Base-by-base conservation (phyloP, 2,329 filamentous ascomycete genomes). In the Aspergillus pseudoterreus region DNA sequence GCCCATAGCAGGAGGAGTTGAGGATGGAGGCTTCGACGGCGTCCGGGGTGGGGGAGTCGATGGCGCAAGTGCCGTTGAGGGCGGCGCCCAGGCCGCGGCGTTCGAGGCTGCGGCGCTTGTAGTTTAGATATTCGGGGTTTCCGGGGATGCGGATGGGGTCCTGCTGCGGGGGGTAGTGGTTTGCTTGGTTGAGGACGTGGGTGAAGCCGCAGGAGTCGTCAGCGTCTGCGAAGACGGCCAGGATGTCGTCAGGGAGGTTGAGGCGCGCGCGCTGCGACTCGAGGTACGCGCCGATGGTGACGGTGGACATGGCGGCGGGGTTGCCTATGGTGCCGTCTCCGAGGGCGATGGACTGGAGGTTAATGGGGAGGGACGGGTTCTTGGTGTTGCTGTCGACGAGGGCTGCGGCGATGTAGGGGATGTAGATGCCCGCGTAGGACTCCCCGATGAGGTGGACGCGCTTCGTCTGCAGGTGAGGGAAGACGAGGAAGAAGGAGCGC, bases 251-350 rank as follows among this genome's bases (percentile, higher is more conserved):
- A 2, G 67, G 61, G 1, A 71, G 50, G 8, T 59, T 47, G 12
- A 72, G 63, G 4, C 53, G 44, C 1, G 32, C 32, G 4, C 57
- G 45, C 6, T 71, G 57, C 2, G 62, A 59, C 21, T 59, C 49
- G 14, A 72, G 47, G 48, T 65, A 72, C 15, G 57, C 51, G 0
- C 62, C 59, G 5, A 63, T 64, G 3, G 58, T 59, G 14, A 67
- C 63, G 17, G 64, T 59, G 4, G 70, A 64, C 60, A 68, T 65
- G 14, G 67, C 69, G 21, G 68, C 68, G 30, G 62, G 58, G 30
- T 71, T 71, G 14, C 67, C 69, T 53, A 71, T 63, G 8, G 68
- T 65, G 4, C 63, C 66, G 50, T 72, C 68, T 5, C 70, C 71
- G 1, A 73, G 61, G 3, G 66, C 63, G 33, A 72, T 65, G 6